phyloP scores from a whole-genome alignment of 495 filamentous ascomycete genomes.

The Lentithecium fluviatile region DNA sequence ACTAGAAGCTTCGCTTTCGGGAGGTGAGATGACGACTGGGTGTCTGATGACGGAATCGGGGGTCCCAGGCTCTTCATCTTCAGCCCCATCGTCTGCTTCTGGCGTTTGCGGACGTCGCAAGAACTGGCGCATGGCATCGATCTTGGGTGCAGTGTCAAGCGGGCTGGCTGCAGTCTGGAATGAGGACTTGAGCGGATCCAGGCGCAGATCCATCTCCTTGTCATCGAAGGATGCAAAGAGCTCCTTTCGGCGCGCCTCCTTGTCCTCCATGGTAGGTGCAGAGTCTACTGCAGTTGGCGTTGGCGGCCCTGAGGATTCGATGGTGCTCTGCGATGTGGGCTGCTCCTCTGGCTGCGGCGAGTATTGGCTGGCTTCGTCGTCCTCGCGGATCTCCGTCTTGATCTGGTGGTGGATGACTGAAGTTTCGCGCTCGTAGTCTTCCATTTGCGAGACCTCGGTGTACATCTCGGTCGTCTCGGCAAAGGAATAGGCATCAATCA shows the following conservation, averaged over 20 bases:
- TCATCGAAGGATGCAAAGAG: conserved; percentile 47
- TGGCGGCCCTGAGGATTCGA: conserved; percentile 35
- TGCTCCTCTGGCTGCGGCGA: conserved; percentile 37
- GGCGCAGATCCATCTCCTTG: conserved; percentile 10
- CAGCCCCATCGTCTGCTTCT: conserved; percentile 55
- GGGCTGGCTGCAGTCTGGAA: conserved; percentile 42
- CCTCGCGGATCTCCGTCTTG: conserved; percentile 27
- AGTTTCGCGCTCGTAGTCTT: conserved; percentile 40
- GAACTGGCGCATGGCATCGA: conserved; percentile 53
- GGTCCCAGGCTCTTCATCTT: conserved; percentile 68
- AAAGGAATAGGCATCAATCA: conserved; percentile 66
- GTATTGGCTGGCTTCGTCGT: conserved; percentile 44
- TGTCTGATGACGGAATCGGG: conserved; percentile 94
- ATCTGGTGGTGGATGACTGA: conserved; percentile 44
- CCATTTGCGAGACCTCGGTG: conserved; percentile 34
- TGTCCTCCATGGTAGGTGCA: conserved; percentile 8
- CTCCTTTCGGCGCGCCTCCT: conserved; percentile 13
- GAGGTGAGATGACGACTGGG: conserved; percentile 50
- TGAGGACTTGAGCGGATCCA: conserved; percentile 46
- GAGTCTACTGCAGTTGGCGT: conserved; percentile 35
- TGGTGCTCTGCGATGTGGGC: conserved; percentile 23
- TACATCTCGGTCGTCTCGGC: conserved; percentile 70
- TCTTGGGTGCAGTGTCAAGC: conserved; percentile 44
- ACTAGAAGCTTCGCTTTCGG: conserved; percentile 51
- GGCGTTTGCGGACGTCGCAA: conserved; percentile 64